Conservation (phyloP, 176 grass and related monocot species). For the Hyparrhenia diplandra region DNA sequence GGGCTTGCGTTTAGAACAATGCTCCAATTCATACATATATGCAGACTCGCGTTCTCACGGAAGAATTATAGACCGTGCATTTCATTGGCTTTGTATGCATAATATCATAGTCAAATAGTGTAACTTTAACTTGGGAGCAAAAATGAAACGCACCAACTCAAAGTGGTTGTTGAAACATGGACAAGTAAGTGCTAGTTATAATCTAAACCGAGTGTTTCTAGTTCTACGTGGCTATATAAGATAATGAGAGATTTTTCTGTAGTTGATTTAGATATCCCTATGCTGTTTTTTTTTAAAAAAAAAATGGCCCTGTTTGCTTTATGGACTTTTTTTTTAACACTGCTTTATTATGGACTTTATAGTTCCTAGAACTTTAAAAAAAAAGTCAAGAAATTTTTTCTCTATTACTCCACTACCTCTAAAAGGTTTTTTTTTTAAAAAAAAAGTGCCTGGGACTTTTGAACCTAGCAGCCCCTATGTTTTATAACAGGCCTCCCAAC, state of each 20-base stretch:
- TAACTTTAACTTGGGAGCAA: neutral
- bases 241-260: neutral
- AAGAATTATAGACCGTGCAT: neutral
- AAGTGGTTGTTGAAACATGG: no score
- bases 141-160: neutral
- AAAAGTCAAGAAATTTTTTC: no score
- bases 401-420: no score
- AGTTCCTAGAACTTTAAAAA: no score
- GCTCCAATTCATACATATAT: neutral
- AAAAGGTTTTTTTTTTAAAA: no score
- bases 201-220: neutral
- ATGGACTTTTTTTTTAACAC: no score
- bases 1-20: neutral
- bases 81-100: neutral
- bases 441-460: no score
- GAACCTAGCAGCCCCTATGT: no score
- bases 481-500: no score
- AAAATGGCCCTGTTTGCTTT: no score
- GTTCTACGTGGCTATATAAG: neutral
- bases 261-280: neutral
- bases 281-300: no score
- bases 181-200: neutral
- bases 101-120: neutral
- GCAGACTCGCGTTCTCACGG: neutral
- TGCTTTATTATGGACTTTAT: no score